Conservation (phyloP, 164 flowering plant genomes). For the Chloranthus sessilifolius region DNA sequence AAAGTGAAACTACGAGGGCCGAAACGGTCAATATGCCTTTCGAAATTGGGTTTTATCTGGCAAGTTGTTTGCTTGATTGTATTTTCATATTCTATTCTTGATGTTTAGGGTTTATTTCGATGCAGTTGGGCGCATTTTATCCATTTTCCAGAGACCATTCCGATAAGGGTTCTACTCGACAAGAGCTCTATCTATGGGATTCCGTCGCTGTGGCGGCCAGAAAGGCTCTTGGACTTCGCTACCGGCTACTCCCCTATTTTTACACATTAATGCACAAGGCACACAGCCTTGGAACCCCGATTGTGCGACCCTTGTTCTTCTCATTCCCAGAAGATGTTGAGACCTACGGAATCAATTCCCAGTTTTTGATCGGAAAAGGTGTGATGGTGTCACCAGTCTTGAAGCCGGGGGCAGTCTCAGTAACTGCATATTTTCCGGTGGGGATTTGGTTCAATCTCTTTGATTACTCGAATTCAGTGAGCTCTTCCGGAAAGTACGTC, state of each 20-base stretch:
- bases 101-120: background rate
- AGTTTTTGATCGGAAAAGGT: conserved; percentile 65
- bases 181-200: conserved; percentile 79
- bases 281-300: conserved; percentile 51
- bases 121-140: conserved; percentile 82
- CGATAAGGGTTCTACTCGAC: conserved; percentile 27
- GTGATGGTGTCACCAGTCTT: conserved; percentile 72
- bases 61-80: background rate
- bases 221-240: conserved; percentile 45
- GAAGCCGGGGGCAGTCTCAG: conserved; percentile 35
- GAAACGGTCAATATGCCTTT: too few species aligned
- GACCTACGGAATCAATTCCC: conserved; percentile 53
- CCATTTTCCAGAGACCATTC: conserved; percentile 84
- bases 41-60: background rate
- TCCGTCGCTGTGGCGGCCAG: conserved; percentile 53
- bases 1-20: too few species aligned
- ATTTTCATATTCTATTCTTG: too few species aligned
- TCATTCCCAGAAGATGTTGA: conserved; percentile 55
- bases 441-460: conserved; percentile 79
- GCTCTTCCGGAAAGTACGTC: conserved; percentile 29
- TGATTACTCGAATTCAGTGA: conserved; percentile 35
- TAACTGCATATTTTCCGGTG: conserved; percentile 67
- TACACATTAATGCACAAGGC: conserved; percentile 75
- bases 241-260: conserved; percentile 45
- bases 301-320: conserved; percentile 76